Conservation (phyloP, 768 basidiomycete species). For the Suillus occidentalis region DNA sequence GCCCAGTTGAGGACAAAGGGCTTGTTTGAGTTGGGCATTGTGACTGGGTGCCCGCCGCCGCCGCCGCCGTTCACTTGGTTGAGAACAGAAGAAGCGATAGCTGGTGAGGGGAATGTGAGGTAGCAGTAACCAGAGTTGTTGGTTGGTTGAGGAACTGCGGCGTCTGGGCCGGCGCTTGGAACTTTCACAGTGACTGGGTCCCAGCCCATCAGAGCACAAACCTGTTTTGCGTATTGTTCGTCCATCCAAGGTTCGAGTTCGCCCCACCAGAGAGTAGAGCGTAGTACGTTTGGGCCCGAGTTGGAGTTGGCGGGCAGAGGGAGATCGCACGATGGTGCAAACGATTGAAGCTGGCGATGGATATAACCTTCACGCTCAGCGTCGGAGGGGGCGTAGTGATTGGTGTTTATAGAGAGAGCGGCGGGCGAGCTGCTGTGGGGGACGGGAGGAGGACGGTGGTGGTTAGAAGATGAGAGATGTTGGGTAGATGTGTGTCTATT, state of each 20-base stretch:
- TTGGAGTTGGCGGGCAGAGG: slow-evolving; percentile 28
- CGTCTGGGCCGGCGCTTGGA: slow-evolving; percentile 59
- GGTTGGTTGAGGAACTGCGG: slow-evolving; percentile 55
- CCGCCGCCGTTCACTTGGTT: slow-evolving; percentile 56
- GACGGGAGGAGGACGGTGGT: slow-evolving; percentile 39
- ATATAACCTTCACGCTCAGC: slow-evolving; percentile 19
- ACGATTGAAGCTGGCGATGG: slow-evolving; percentile 19
- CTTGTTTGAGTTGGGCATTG: slow-evolving; percentile 86
- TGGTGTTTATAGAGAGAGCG: slow-evolving; percentile 15
- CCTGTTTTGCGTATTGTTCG: slow-evolving; percentile 90
- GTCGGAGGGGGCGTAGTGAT: slow-evolving; percentile 22
- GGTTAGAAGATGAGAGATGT: slow-evolving; percentile 43
- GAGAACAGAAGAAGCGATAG: slow-evolving; percentile 69
- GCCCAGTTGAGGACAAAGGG: slow-evolving; percentile 87
- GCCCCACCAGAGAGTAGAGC: slow-evolving; percentile 80
- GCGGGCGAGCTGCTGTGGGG: slow-evolving; percentile 25
- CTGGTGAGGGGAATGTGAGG: slow-evolving; percentile 76
- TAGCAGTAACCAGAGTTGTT: slow-evolving; percentile 91
- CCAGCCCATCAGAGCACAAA: slow-evolving; percentile 87
- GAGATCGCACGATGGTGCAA: slow-evolving; percentile 15
- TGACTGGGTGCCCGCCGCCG: slow-evolving; percentile 42
- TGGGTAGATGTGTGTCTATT: slow-evolving; percentile 34
- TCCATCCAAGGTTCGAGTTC: slow-evolving; percentile 97
- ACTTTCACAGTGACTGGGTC: slow-evolving; percentile 74
- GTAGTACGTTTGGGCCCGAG: slow-evolving; percentile 32